phyloP scores from a whole-genome alignment of 148 eudicot genomes.

The Arctostaphylos glauca region DNA sequence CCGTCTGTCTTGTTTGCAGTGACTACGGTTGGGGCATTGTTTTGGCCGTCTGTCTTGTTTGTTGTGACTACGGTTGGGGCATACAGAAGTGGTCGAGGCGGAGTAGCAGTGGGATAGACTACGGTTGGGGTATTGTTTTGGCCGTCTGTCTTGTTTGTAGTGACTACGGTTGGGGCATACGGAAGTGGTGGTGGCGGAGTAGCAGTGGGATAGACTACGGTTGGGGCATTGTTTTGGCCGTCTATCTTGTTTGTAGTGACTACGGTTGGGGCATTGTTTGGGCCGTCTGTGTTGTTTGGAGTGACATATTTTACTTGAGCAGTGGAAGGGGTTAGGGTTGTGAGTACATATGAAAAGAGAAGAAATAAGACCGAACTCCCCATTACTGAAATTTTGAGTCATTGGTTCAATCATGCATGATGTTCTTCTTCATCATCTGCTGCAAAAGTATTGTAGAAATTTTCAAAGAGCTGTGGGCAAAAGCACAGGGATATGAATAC shows the following conservation, averaged over 20 bases:
- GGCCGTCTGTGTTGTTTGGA: neutral
- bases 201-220: neutral
- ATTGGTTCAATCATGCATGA: neutral
- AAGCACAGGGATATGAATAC: neutral
- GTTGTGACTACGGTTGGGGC: neutral
- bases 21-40: no score
- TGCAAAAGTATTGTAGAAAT: neutral
- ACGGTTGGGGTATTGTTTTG: neutral
- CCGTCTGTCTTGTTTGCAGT: no score
- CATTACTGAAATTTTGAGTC: neutral
- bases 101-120: no score
- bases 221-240: neutral
- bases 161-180: neutral
- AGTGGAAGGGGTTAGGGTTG: neutral
- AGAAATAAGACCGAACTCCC: neutral
- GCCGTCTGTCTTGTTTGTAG: neutral
- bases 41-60: no score
- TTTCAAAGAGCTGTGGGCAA: neutral
- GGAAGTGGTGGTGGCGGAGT: neutral
- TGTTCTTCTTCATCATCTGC: neutral
- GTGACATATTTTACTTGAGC: constrained; percentile 1
- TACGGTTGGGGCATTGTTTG: constrained; percentile 6
- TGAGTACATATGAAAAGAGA: neutral
- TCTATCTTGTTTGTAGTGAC: neutral
- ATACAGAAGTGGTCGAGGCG: no score